Base-by-base conservation (phyloP, 2,329 filamentous ascomycete genomes). In the Calonectria pauciramosa region DNA sequence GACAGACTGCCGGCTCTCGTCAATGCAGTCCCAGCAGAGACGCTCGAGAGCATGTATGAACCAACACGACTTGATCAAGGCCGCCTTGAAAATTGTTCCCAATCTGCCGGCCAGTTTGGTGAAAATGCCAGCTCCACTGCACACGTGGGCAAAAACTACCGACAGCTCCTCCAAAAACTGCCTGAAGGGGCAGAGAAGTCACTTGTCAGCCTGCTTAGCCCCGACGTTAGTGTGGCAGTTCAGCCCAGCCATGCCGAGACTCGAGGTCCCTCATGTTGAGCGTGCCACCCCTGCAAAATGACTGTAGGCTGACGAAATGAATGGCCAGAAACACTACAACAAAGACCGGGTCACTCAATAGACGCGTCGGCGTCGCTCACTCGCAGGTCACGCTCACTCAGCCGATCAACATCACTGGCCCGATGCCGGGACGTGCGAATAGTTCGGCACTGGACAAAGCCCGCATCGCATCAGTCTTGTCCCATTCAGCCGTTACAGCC, bases 101-200 rank as follows among this genome's bases (percentile, higher is more conserved):
- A 36, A 34, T 67, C 41, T 47, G 68, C 63, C 65, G 49, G 71
- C 67, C 52, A 23, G 52, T 3, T 59, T 36, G 20, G 34, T 52
- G 32, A 72, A 66, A 60, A 69, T 36, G 56, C 70, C 66, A 71
- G 52, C 76, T 80, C 79, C 79, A 80, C 79, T 67, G 51, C 71
- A 78, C 79, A 80, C 79, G 79, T 80, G 79, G 78, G 70, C 60
- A 75, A 76, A 47, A 76, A 79, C 59, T 80, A 77, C 79, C 79
- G 74, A 78, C 70, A 78, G 77, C 76, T 70, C 44, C 63, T 23
- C 56, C 64, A 65, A 60, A 60, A 32, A 36, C 28, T 49, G 30
- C 76, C 51, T 38, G 56, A 34, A 41, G 23, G 23, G 8, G 30
- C 30, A 60, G 34, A 63, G 56, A 41, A 38, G 56, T 60, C 70